Evolutionary conservation across 2,329 filamentous ascomycete genomes (phyloP), one percentile per base, ranked within the genome.

Genomic region (Colletotrichum somersetense): DNA sequence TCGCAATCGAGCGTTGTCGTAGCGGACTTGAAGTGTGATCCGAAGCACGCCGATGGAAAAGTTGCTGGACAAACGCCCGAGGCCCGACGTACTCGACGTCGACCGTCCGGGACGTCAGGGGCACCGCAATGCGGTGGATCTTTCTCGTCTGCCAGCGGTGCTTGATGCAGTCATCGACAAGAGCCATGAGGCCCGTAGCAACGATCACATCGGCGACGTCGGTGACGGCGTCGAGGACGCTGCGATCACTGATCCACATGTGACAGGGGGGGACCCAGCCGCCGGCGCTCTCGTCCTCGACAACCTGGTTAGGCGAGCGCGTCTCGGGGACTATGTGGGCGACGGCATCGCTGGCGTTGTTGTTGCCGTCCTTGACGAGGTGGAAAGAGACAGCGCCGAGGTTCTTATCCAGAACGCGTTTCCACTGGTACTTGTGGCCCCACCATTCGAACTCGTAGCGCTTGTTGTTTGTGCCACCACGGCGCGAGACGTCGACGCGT

Each of bases 361-460:
- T 87, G 69, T 83, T 79, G 62, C 91, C 90, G 75, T 89, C 88
- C 75, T 92, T 91, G 75, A 94, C 85, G 44, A 98, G 89, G 77
- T 97, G 93, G 82, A 94, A 98, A 6, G 93, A 93, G 23, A 94
- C 87, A 62, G 91, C 88, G 67, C 87, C 83, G 55, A 91, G 89
- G 75, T 93, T 90, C 81, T 90, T 91, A 79, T 92, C 91, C 56
- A 88, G 84, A 61, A 92, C 88, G 48, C 94, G 90, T 80, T 91
- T 93, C 96, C 96, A 98, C 64, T 89, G 85, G 81, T 98, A 98
- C 66, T 86, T 88, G 76, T 92, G 89, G 35, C 94, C 94, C 96
- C 96, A 98, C 86, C 97, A 97, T 79, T 96, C 92, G 77, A 97
- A 98, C 67, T 95, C 93, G 80, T 98, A 98, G 73, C 90, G 89